These are phyloP conservation scores for Elymus sibiricus DNA, from an alignment of 176 grass and related monocot species.

Conservation along the genomic window DNA sequence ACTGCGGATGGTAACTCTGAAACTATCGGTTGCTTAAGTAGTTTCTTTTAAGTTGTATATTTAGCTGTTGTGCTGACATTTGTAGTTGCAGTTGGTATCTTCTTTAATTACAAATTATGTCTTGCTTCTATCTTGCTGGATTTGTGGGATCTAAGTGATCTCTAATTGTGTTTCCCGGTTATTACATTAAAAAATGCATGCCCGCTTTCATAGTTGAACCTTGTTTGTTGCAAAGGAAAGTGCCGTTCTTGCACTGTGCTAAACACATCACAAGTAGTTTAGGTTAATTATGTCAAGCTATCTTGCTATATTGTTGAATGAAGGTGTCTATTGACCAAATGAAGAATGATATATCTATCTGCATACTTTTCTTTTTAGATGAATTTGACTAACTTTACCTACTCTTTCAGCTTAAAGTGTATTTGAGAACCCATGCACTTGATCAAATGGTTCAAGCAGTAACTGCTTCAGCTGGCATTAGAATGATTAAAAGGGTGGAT, in stretches of 20 bases:
- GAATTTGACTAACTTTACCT: conserved; percentile 29
- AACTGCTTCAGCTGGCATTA: conserved; percentile 80
- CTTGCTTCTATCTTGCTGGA: background rate
- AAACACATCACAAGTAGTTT: conserved; percentile 4
- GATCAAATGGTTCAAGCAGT: conserved; percentile 96
- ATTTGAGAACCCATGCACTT: conserved; percentile 86
- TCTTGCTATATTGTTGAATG: conserved; percentile 5
- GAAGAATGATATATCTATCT: conserved; percentile 11
- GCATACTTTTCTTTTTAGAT: conserved; percentile 15
- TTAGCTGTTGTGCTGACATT: background rate
- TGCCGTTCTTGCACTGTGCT: background rate
- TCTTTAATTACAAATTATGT: background rate
- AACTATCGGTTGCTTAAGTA: conserved; percentile 7
- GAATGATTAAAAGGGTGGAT: conserved; percentile 87
- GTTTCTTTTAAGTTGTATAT: conserved; percentile 2
- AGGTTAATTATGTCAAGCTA: background rate
- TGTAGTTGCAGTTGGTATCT: background rate
- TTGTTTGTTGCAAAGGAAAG: background rate
- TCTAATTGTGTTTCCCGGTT: background rate
- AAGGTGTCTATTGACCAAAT: background rate
- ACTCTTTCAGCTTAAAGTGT: conserved; percentile 79
- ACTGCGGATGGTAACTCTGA: conserved; percentile 70
- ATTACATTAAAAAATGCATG: background rate
- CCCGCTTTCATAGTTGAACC: background rate
- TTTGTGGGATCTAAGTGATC: background rate